Base-by-base conservation (phyloP, 805 yeast species). In the Suhomyces sp. region DNA sequence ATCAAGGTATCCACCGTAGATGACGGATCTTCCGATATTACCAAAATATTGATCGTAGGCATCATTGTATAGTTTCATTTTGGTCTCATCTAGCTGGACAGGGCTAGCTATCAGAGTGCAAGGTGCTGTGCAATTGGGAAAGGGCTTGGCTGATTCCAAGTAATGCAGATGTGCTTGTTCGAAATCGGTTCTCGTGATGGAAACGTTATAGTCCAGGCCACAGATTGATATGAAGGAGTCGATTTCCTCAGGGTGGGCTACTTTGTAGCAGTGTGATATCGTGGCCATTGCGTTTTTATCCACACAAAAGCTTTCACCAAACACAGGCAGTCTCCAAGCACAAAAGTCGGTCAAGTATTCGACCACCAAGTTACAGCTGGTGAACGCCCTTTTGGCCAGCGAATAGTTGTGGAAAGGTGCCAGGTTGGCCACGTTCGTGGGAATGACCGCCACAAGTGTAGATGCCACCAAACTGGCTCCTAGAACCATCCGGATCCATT, bases 1-100 rank as follows among this genome's bases (percentile, higher is more conserved):
- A 2, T 56, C 49, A 26, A 65, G 29, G 29, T 47, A 48, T 19
- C 50, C 53, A 13, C 71, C 60, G 43, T 39, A 42, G 11, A 33
- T 38, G 19, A 74, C 63, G 3, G 80, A 72, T 15, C 58, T 57
- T 35, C 64, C 66, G 37, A 63, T 65, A 48, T 65, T 67, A 7
- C 71, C 71, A 28, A 66, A 48, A 39, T 60, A 67, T 31, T 59
- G 66, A 28, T 58, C 63, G 39, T 61, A 65, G 3, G 67, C 46
- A 9, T 42, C 48, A 22, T 50, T 47, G 40, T 50, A 58, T 2
- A 47, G 19, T 4, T 27, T 5, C 8, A 55, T 50, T 7, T 33
- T 30, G 2, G 50, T 29, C 7, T 52, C 54, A 20, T 59, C 42
- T 16, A 66, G 44, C 32, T 46, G 50, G 10, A 62, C 50, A 0